Evolutionary conservation across 306 rosid species (phyloP).

Genomic region (Pyrus communis): DNA sequence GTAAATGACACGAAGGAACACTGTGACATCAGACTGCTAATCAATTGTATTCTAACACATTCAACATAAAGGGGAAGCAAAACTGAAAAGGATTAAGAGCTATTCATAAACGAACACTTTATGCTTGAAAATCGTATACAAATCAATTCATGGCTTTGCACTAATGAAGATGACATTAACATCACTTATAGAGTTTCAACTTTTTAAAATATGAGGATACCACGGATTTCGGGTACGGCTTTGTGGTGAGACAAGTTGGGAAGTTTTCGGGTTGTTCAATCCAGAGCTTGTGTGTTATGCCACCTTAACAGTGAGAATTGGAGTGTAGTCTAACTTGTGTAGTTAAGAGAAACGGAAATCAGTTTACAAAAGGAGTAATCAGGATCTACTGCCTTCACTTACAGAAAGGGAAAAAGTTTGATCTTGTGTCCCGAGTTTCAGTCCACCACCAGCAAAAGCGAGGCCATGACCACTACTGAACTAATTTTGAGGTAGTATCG

Average conservation of each 20-base stretch:
- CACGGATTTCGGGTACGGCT: conserved; percentile 64
- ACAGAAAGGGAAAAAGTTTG: background rate
- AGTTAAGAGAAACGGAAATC: background rate
- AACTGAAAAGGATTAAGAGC: too few species aligned
- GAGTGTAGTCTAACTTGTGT: conserved; percentile 31
- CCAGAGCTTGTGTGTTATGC: conserved; percentile 68
- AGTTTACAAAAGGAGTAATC: background rate
- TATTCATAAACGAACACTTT: too few species aligned
- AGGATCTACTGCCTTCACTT: background rate
- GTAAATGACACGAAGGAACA: background rate
- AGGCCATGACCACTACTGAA: background rate
- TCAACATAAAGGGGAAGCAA: too few species aligned
- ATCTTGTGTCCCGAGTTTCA: background rate
- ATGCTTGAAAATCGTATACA: background rate
- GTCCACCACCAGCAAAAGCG: background rate
- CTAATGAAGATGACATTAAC: background rate
- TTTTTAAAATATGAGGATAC: conserved; percentile 57
- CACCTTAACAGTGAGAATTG: conserved; percentile 21
- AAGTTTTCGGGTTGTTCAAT: conserved; percentile 75
- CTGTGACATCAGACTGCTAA: too few species aligned
- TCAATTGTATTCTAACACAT: too few species aligned
- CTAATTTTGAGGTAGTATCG: background rate
- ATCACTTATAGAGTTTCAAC: conserved; percentile 79
- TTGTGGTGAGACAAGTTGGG: conserved; percentile 78
- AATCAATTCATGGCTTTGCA: background rate